A percentile compares a stretch with the other conserved stretches of the same genome.
Conservation (phyloP, 2,329 filamentous ascomycete species). For the Trichoderma breve region DNA sequence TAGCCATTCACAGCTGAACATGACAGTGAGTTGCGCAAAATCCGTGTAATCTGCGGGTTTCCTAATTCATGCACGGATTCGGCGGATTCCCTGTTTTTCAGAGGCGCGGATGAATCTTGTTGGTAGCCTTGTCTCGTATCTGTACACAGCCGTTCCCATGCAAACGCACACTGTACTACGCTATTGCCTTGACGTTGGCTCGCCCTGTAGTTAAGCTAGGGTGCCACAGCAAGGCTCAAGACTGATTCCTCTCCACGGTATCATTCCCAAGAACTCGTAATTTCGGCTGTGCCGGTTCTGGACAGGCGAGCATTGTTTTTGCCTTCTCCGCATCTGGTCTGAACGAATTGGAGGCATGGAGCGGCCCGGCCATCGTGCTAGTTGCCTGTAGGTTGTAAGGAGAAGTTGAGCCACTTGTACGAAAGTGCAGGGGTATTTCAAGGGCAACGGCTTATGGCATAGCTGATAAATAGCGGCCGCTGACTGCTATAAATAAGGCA, state of each 20-base stretch:
- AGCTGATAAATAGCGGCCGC: background rate
- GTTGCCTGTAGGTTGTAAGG: background rate
- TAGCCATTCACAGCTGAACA: background rate
- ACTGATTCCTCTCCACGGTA: background rate
- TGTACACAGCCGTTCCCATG: background rate
- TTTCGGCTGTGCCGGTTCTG: background rate
- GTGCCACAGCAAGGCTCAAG: background rate
- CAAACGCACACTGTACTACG: background rate
- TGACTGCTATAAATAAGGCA: constrained; percentile 13
- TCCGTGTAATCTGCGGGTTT: background rate
- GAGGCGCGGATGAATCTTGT: background rate
- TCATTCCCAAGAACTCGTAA: background rate
- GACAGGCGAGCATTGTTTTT: background rate
- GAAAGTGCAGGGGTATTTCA: background rate
- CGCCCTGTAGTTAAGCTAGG: background rate
- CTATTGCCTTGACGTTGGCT: background rate
- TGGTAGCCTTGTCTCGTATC: background rate
- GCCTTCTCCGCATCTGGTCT: background rate
- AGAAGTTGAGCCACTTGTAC: background rate
- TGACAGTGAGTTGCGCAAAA: background rate
- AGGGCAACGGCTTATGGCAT: background rate
- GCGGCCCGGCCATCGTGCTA: background rate
- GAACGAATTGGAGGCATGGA: background rate
- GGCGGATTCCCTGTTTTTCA: background rate
- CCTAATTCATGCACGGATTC: background rate